Evolutionary conservation across 306 rosid genomes (phyloP), one percentile per base, ranked within the genome.

Genomic region (Casuarina equisetifolia): DNA sequence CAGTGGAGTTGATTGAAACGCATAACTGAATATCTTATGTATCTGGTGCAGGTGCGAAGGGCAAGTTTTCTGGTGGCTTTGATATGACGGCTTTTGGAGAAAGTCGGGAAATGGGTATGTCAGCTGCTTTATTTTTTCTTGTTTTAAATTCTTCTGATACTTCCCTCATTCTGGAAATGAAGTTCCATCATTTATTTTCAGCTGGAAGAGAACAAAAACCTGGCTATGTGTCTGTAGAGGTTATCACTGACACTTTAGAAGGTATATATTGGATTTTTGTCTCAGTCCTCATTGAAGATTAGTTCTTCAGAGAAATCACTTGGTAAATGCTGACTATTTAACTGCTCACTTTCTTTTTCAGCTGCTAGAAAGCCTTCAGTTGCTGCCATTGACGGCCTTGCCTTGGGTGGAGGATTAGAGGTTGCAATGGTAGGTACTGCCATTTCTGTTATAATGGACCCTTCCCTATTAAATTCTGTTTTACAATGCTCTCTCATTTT

Each of bases 371-470:
- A 94, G 46, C 98, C 98, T 17, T 87, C 94, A 2, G 97, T 94
- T 82, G 98, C 98, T 69, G 97, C 98, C 77, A 90, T 94, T 79
- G 97, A 94, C 84, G 98, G 98, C 72, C 95, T 92, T 76, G 98
- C 98, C 79, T 84, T 94, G 79, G 98, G 98, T 78, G 98, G 98
- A 84, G 98, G 98, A 19, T 85, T 94, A 85, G 98, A 94, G 90
- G 82, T 94, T 78, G 97, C 98, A 74, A 94, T 94, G 98, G 97
- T 94, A 89, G 69, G 89, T 69, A 35, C 76, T 69, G 44, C 79
- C 16, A 70, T 74, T 74, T 71, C 44, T 70, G 69, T 51, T 66
- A 13, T 15, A 8, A 66, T 59, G 70, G 10, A 40, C 38, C 32
- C 10, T 35, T 54, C 43, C 13, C 12, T 52, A 25, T 58, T 32